phyloP scores from a whole-genome alignment of 176 grass and related monocot genomes.

The Dactylis glomerata region DNA sequence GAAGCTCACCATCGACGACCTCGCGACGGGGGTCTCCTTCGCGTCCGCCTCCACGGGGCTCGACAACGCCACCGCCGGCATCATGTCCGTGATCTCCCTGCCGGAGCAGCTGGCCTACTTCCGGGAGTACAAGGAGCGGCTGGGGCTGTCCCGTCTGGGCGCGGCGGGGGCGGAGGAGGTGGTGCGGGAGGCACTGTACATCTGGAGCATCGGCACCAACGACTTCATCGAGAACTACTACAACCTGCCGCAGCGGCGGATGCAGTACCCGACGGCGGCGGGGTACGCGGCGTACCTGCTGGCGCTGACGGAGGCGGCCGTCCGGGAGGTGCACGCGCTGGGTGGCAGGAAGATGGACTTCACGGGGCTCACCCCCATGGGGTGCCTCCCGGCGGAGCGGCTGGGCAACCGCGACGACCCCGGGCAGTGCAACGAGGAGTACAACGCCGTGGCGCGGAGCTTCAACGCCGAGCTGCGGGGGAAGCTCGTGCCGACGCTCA shows the following conservation, averaged over 20 bases:
- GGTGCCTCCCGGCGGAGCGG: slow-evolving; percentile 48
- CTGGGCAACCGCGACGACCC: slow-evolving; percentile 29
- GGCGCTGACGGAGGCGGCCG: slow-evolving; percentile 31
- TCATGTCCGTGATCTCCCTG: slow-evolving; percentile 62
- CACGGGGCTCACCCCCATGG: slow-evolving; percentile 47
- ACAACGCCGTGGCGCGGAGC: slow-evolving; percentile 46
- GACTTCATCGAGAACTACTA: slow-evolving; percentile 97
- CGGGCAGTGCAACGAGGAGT: slow-evolving; percentile 44
- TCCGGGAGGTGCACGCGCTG: slow-evolving; percentile 36
- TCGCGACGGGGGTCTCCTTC: slow-evolving; percentile 64
- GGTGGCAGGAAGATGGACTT: slow-evolving; percentile 57
- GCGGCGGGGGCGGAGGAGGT: slow-evolving; percentile 15
- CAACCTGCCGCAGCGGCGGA: slow-evolving; percentile 28
- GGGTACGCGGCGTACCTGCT: slow-evolving; percentile 46
- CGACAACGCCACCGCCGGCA: slow-evolving; percentile 46
- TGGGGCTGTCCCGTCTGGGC: slow-evolving; percentile 34
- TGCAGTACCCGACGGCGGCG: slow-evolving; percentile 33
- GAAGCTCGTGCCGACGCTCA: slow-evolving; percentile 30
- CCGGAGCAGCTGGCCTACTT: slow-evolving; percentile 62
- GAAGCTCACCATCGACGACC: slow-evolving; percentile 34
- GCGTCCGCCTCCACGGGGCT: slow-evolving; percentile 74
- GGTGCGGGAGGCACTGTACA: slow-evolving; percentile 51
- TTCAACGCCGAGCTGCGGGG: slow-evolving; percentile 48
- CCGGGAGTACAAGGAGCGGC: slow-evolving; percentile 57
- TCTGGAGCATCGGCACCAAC: slow-evolving; percentile 83